phyloP scores from a whole-genome alignment of 73 alveolate genomes.

The Blepharisma stoltei region DNA sequence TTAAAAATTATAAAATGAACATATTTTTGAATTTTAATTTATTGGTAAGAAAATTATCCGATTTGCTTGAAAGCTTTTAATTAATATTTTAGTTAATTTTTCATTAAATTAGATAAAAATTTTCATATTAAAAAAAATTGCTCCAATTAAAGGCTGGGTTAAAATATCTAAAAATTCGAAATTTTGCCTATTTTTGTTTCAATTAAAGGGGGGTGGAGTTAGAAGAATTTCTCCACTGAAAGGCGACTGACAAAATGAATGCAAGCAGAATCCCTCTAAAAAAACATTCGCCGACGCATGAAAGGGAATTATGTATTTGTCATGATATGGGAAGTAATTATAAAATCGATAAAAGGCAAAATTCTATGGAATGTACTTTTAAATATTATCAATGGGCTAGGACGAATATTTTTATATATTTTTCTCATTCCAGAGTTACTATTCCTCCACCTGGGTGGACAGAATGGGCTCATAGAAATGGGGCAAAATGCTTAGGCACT shows the following conservation, averaged over 20 bases:
- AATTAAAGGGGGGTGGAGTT: too few relatives aligned
- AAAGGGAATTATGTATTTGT: background rate
- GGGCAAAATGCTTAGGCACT: constrained; percentile 46
- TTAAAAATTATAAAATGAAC: too few relatives aligned
- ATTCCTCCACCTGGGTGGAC: constrained; percentile 59
- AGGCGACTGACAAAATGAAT: background rate
- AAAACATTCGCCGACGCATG: background rate
- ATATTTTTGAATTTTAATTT: too few relatives aligned
- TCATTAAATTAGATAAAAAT: too few relatives aligned
- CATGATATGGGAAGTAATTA: constrained; percentile 14
- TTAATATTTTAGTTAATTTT: too few relatives aligned
- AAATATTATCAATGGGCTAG: constrained; percentile 47
- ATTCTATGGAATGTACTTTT: constrained; percentile 17
- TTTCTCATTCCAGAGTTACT: constrained; percentile 52
- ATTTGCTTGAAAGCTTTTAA: too few relatives aligned
- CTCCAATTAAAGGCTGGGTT: too few relatives aligned
- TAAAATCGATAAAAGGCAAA: background rate
- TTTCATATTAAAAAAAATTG: too few relatives aligned
- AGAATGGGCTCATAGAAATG: constrained; percentile 47
- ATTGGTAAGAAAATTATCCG: too few relatives aligned
- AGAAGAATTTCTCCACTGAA: background rate
- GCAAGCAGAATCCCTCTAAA: background rate
- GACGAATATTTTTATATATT: constrained; percentile 49
- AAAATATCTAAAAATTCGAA: too few relatives aligned
- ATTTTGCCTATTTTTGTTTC: too few relatives aligned